These are phyloP conservation scores for Rutidosis leptorrhynchoides DNA, from an alignment of 129 eudicot species.

Conservation along the genomic window DNA sequence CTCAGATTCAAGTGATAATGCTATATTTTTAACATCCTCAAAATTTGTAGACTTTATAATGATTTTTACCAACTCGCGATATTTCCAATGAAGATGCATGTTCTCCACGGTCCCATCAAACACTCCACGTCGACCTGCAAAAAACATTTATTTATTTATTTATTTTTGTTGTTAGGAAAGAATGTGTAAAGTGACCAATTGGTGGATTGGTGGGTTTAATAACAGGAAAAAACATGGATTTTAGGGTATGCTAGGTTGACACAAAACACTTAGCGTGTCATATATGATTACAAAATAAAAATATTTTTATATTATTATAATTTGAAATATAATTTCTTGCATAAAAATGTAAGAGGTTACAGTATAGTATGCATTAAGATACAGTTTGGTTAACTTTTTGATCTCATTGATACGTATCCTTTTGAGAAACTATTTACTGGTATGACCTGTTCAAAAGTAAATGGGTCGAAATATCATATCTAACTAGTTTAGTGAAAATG, in stretches of 20 bases:
- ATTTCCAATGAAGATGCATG: conserved; percentile 97
- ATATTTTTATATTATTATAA: neutral
- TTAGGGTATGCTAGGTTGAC: neutral
- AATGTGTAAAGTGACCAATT: neutral
- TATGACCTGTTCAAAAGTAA: neutral
- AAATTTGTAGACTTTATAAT: conserved; percentile 59
- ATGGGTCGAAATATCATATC: neutral
- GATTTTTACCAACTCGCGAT: conserved; percentile 78
- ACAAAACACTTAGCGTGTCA: neutral
- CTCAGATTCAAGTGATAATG: conserved; percentile 92
- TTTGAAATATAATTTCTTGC: neutral
- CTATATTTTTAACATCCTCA: conserved; percentile 71
- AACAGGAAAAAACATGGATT: neutral
- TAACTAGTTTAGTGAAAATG: neutral
- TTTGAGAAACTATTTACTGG: neutral
- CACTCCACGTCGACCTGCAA: conserved; percentile 94
- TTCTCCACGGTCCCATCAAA: conserved; percentile 97
- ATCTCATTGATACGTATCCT: neutral
- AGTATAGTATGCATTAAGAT: neutral
- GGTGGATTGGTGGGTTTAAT: neutral
- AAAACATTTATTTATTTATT: conserved; percentile 12
- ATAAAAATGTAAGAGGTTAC: neutral
- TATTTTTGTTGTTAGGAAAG: conserved; percentile 7
- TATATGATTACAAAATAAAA: neutral
- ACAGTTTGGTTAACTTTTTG: neutral